Evolutionary conservation across 2,329 filamentous ascomycete species (phyloP), one percentile per base, ranked within the genome.

Genomic region (Thelonectria blattea): DNA sequence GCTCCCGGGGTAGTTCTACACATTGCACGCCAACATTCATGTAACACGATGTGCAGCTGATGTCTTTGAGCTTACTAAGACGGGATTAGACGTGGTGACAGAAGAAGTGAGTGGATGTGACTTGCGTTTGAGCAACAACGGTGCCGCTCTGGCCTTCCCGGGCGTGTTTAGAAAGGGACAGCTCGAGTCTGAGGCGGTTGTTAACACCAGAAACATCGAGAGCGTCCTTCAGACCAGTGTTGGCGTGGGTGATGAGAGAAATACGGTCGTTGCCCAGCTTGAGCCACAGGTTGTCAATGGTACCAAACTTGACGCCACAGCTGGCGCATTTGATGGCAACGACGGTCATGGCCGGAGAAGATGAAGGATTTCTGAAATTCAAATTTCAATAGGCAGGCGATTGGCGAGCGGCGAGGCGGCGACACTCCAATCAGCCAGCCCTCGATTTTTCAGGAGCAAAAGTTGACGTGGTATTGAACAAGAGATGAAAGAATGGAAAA

Each of bases 201-300:
- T 56, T 56, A 51, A 56, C 37, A 27, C 39, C 47, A 10, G 54
- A 32, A 17, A 56, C 54, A 17, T 45, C 15, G 47, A 56, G 37
- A n/a, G 22, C 65, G 39, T 77, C 74, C 24, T 76, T 12, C 34
- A 56, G 24, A 9, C 37, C 57, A 9, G 61, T 58, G 43, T 67
- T 56, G 3, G 66, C 64, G 3, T 70, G 60, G 5, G 75, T 58
- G 11, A 75, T 65, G 5, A 77, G 78, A n/a, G 74, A 77, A 53
- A 77, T 73, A 58, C 79, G 78, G 20, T 71, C 73, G 48, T 76
- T 77, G 43, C 75, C 77, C 32, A 81, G 72, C 61, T 78, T 72
- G 2, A 65, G 74, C 78, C 78, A 81, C 7, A 74, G 43, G 41
- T 81, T 80, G 56, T 68, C 39, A 48, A 77, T 72, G 1, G 50